These are phyloP conservation scores for Gossypium davidsonii DNA, from an alignment of 441 rosid species.

Conservation along the genomic window DNA sequence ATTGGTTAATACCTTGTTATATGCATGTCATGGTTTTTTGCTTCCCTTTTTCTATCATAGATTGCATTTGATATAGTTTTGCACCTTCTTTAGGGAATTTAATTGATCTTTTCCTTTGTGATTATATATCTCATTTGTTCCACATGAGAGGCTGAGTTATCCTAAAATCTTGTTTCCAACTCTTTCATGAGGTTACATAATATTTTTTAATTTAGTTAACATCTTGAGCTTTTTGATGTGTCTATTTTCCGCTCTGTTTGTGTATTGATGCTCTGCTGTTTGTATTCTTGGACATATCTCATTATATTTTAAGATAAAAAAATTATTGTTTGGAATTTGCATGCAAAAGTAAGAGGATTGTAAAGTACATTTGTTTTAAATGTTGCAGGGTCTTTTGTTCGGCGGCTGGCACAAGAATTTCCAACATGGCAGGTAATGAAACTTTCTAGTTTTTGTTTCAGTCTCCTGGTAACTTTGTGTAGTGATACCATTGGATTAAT, in stretches of 20 bases:
- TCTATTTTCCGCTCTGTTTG: background rate
- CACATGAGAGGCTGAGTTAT: background rate
- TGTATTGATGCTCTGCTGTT: background rate
- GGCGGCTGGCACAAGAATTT: conserved; percentile 76
- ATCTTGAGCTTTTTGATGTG: background rate
- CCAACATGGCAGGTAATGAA: conserved; percentile 84
- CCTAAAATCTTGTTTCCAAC: background rate
- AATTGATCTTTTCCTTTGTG: background rate
- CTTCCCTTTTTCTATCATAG: background rate
- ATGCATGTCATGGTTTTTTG: background rate
- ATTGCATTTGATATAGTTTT: background rate
- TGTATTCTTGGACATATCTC: background rate
- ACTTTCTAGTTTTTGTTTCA: conserved; percentile 2
- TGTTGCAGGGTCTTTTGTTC: conserved; percentile 72
- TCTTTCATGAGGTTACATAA: background rate
- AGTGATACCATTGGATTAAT: background rate
- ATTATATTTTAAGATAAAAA: background rate
- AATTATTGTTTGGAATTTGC: conserved; percentile 3
- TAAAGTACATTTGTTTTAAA: background rate
- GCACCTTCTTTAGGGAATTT: background rate
- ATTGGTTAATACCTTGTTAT: background rate
- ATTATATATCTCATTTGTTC: background rate
- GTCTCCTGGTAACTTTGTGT: background rate
- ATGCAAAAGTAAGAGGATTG: background rate
- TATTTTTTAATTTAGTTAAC: background rate